Base-by-base conservation (phyloP, 148 eudicot genomes). In the Rhododendron griersonianum region DNA sequence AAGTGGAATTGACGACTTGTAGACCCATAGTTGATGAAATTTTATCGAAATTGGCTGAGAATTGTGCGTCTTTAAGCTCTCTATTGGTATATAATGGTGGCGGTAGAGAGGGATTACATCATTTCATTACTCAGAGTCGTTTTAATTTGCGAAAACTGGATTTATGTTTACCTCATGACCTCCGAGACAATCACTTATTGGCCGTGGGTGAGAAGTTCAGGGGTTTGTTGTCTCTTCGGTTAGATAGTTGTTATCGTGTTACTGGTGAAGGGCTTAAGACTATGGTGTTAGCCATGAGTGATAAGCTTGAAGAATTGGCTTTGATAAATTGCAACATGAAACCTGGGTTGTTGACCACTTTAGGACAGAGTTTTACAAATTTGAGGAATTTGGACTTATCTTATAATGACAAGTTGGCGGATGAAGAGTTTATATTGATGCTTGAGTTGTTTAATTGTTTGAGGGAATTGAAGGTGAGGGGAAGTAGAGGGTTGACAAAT, bases 141-240 rank as follows among this genome's bases (percentile, higher is more conserved):
- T 86, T 87, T 28, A 59, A 84, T 21, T 74, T 93, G 80, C 87
- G 19, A 44, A 90, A 37, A n/a, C 84, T 94, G 5, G 92, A 92
- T 78, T 89, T 94, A 7, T 71, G 94, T 30, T 82, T 94, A 50
- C 97, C 95, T 3, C 93, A 91, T 35, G 93, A 92, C 69, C 91
- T 93, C 14, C 83, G 84, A 30, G 89, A 90, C 86, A 47, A 82
- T 63, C 95, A 92, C 55, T 87, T 93, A 3, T 13, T 84, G 0
- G 91, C 90, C 44, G 84, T 93, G 75, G 87, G 91, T 0, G 79
- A 33, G 33, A 88, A 85, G 41, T 89, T 92, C 78, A 84, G 71
- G 41, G 88, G 86, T 23, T 82, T 93, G 35, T 81, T 39, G 7
- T 76, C 86, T 69, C 86, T 92, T 30, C 76, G 85, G 84, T 78